Base-by-base conservation (phyloP, 495 filamentous ascomycete species). In the Trichoderma asperelloides region DNA sequence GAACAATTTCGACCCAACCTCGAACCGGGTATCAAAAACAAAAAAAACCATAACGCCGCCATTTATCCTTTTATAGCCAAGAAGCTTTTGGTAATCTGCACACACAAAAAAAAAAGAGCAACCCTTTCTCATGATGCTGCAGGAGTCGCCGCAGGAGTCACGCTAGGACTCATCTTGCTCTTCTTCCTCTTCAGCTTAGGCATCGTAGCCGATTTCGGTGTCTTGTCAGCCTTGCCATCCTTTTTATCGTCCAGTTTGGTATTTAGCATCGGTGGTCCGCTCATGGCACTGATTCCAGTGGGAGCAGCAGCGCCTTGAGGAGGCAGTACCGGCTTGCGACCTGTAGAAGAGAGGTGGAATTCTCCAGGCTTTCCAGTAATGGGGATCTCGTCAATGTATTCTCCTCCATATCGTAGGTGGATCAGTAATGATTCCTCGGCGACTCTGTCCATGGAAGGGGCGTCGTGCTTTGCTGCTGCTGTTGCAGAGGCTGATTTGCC, bases 311-410 rank as follows among this genome's bases (percentile, higher is more conserved):
- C 23, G 41, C 23, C 25, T n/a, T 75, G 68, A 13, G 65, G 51
- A 25, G 40, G 55, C 37, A 33, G 55, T 13, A 21, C 45, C 69
- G 25, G 77, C 64, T 80, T 81, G 23, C 83, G 77, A 2, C 84
- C 83, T 4, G 86, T 85, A 37, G 82, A 87, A 13, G 86, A 86
- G 63, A 96, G 81, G 65, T 89, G 88, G 77, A 96, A 96, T n/a
- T 87, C 86, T 25, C 93, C 93, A 0, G 93, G 93, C 71, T 90
- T 88, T 60, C 93, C 93, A 1, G 89, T 86, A 62, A 96, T 84
- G 2, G 92, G 92, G 70, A 88, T 95, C 74, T 96, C 92, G 76
- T 98, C 92, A 86, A 95, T 92, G 76, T 86, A 96, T 65, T 98
- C 93, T 62, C 89, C 85, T 28, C 84, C 86, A 66, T 87, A 88